These are phyloP conservation scores for Vaccinium corymbosum DNA, from an alignment of 148 eudicot species.

Conservation along the genomic window DNA sequence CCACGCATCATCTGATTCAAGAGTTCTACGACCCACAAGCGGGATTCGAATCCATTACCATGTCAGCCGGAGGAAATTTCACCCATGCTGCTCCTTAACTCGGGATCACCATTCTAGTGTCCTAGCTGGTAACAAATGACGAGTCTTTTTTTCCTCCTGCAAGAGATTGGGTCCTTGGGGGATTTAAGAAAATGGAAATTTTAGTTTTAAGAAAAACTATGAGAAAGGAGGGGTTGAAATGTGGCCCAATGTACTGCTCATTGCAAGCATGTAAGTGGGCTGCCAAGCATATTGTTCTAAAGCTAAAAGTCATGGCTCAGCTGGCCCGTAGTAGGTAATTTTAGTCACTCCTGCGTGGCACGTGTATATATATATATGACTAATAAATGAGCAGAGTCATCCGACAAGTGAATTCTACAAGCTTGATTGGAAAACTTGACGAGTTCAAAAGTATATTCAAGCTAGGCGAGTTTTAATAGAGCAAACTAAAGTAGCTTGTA, in stretches of 20 bases:
- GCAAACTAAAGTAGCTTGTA: neutral
- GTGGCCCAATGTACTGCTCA: neutral
- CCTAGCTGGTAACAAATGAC: neutral
- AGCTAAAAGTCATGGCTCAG: too few species aligned
- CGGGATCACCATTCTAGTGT: neutral
- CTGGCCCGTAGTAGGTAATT: too few species aligned
- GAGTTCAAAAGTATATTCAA: neutral
- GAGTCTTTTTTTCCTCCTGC: too few species aligned
- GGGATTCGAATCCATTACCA: neutral
- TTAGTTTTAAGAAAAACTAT: neutral
- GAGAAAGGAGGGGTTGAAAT: neutral
- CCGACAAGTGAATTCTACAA: neutral
- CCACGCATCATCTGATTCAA: neutral
- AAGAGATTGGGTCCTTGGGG: too few species aligned
- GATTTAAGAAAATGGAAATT: neutral
- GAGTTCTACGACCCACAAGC: too few species aligned
- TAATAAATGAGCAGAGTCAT: neutral
- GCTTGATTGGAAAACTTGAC: neutral
- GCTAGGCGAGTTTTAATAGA: neutral
- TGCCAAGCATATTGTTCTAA: neutral
- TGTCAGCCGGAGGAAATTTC: neutral
- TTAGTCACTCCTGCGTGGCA: neutral
- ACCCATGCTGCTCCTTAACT: neutral
- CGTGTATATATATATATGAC: neutral
- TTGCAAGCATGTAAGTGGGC: neutral